Conservation (phyloP, 331 rosid genomes). For the Saraca asoca region DNA sequence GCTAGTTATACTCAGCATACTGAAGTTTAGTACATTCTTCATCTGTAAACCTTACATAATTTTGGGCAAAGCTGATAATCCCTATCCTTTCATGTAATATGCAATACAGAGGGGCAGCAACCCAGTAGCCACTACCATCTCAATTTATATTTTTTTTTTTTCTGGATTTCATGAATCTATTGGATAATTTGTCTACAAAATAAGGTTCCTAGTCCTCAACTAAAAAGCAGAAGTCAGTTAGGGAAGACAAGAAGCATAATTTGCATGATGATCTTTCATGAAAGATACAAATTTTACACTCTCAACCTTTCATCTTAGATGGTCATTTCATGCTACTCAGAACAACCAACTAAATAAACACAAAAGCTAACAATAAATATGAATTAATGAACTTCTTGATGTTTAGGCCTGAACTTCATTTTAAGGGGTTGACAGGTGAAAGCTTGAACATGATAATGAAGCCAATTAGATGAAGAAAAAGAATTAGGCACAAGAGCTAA, state of each 20-base stretch:
- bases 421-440: constrained; percentile 3
- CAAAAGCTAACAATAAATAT: background rate
- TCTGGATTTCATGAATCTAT: background rate
- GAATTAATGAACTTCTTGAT: background rate
- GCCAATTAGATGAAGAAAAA: constrained; percentile 4
- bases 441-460: constrained; percentile 21
- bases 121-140: background rate
- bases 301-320: no score
- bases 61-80: constrained; percentile 7
- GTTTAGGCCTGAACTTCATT: constrained; percentile 2
- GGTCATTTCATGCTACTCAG: no score
- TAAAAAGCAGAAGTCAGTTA: background rate
- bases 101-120: background rate
- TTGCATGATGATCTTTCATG: constrained; percentile 11
- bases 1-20: constrained; percentile 12
- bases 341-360: no score
- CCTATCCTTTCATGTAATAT: constrained; percentile 1
- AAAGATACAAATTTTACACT: no score
- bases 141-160: background rate
- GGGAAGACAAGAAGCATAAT: constrained; percentile 6
- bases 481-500: constrained; percentile 1
- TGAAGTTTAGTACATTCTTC: background rate
- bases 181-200: background rate
- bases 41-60: background rate
- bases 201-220: background rate